Evolutionary conservation across 2,329 filamentous ascomycete genomes (phyloP), one percentile per base, ranked within the genome.

Genomic region (Stenocarpella maydis): DNA sequence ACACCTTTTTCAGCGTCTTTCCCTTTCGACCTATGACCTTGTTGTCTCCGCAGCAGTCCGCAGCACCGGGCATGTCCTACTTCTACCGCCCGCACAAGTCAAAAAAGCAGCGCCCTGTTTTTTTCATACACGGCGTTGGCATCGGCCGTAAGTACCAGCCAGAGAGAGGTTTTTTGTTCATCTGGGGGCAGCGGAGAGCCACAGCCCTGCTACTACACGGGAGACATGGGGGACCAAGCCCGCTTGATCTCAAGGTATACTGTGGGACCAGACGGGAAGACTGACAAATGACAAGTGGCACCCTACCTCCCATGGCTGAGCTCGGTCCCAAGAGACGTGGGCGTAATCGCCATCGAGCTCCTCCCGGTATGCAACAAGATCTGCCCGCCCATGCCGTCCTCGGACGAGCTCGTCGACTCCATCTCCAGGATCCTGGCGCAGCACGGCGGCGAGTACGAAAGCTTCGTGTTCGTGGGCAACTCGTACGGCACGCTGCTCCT

Each of bases 81-180:
- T 93, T 90, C 88, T 82, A 90, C 74, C 85, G 86, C 2, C 87
- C 88, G 6, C 90, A 92, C 75, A 87, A 81, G 0, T 87, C 87
- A 1, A 83, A 83, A 64, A 83, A 79, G 2, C 81, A 83, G 24
- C 78, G 86, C 0, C 91, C 91, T 0, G 78, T 93, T 9, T 78
- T 93, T 4, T 92, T 92, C 78, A 83, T 92, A 58, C 91, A 93
- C 73, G 91, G 91, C 19, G 91, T 92, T 60, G 90, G 91, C 50
- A 83, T 93, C 69, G 91, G 91, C 24, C 12, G 58, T 63, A 49
- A 63, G 58, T 63, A n/a, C 43, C 28, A 26, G 15, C 43, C 28
- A 26, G 15, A 37, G 12, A 10, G 39, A 47, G 41, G 41, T 21
- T 19, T 14, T 1, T 3, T 28, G 19, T 3, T 3, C 19, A 17